Evolutionary conservation across 352 stramenopile genomes (phyloP).

Genomic region (Globisporangium paroecandrum): DNA sequence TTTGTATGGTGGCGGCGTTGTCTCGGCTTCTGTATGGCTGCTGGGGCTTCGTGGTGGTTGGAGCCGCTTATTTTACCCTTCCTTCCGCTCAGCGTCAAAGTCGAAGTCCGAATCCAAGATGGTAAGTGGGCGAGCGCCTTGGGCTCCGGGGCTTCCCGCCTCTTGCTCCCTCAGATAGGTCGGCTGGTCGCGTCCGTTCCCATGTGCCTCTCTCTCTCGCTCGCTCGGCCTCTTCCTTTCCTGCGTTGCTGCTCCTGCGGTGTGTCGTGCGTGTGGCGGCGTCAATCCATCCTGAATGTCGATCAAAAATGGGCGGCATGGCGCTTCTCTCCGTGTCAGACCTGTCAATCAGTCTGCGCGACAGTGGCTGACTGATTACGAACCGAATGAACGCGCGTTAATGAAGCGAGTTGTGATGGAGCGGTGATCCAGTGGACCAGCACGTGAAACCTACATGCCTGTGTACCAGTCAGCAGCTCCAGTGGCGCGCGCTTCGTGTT

Average conservation of each 20-base stretch:
- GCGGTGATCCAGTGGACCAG: not conserved
- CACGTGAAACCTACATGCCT: not conserved
- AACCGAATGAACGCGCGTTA: not conserved
- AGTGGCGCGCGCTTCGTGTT: not conserved
- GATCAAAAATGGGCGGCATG: not conserved
- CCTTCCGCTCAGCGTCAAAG: slow-evolving; percentile 85
- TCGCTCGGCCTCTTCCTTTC: not conserved
- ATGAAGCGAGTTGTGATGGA: not conserved
- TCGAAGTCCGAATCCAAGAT: slow-evolving; percentile 85
- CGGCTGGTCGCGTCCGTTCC: not conserved
- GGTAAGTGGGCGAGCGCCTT: slow-evolving; percentile 36
- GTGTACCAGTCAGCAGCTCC: not conserved
- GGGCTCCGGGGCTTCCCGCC: not conserved
- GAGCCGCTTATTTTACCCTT: slow-evolving; percentile 77
- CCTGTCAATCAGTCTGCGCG: not conserved
- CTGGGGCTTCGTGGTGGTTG: slow-evolving; percentile 26
- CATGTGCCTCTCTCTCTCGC: not conserved
- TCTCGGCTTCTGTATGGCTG: slow-evolving; percentile 63
- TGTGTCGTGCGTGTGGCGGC: not conserved
- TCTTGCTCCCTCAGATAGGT: not conserved
- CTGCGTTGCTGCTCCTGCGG: not conserved
- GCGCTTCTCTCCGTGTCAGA: not conserved
- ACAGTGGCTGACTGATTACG: not conserved
- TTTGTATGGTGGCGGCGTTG: slow-evolving; percentile 52
- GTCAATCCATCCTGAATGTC: not conserved